These are phyloP conservation scores for Eimeria sp. DNA, from an alignment of 169 alveolate species.

Conservation along the genomic window DNA sequence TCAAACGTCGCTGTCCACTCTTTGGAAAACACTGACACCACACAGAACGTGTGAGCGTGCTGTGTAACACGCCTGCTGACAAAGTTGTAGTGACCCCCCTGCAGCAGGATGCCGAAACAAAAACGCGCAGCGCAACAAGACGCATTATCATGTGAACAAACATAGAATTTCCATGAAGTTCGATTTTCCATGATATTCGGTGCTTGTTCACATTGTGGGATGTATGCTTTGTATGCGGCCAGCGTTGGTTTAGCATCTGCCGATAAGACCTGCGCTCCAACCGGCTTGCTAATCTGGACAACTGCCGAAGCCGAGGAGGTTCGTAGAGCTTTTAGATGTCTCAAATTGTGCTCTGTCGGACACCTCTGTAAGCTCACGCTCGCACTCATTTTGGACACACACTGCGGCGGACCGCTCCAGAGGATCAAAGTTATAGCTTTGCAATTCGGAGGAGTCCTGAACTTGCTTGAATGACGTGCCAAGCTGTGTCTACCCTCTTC, in stretches of 20 bases:
- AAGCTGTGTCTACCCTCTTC: neutral
- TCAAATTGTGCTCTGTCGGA: neutral
- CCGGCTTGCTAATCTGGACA: neutral
- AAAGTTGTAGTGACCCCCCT: slow-evolving; percentile 17
- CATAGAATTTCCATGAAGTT: neutral
- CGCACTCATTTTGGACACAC: neutral
- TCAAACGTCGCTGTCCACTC: too few relatives aligned
- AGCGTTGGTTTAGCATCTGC: neutral
- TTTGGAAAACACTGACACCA: too few relatives aligned
- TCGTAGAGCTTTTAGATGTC: neutral
- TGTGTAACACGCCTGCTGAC: too few relatives aligned
- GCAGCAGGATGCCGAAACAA: neutral
- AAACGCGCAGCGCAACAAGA: neutral
- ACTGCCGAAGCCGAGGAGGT: neutral
- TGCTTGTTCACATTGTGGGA: too few relatives aligned
- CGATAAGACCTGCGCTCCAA: neutral
- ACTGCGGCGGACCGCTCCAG: neutral
- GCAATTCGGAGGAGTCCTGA: neutral
- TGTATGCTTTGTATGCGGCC: too few relatives aligned
- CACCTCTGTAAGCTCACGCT: neutral
- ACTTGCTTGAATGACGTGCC: neutral
- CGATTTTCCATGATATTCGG: too few relatives aligned
- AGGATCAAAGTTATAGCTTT: neutral
- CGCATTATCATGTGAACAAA: neutral
- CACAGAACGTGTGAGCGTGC: too few relatives aligned